Percentiles rank a stretch among this genome's conserved stretches.
phyloP scores from a whole-genome alignment of 345 rosid species.

The Mercurialis annua region DNA sequence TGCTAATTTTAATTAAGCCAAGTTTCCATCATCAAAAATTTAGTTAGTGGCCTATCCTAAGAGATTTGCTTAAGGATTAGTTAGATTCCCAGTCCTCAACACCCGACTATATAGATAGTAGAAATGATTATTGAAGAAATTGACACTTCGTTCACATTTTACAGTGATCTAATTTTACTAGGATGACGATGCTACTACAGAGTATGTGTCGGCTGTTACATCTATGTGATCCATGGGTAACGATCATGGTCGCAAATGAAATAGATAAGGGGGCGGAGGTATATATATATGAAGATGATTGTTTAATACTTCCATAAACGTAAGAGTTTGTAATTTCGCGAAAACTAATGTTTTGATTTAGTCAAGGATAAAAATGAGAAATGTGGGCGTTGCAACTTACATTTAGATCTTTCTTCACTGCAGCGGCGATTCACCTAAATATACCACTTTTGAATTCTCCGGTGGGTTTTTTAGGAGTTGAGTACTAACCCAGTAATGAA shows the following conservation, averaged over 20 bases:
- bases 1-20: neutral
- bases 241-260: neutral
- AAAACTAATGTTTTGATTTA: neutral
- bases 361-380: neutral
- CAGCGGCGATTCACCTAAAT: neutral
- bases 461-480: too few relatives aligned
- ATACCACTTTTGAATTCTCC: neutral
- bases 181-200: neutral
- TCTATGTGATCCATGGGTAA: neutral
- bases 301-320: neutral
- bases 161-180: neutral
- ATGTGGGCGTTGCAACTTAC: neutral
- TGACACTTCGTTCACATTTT: neutral
- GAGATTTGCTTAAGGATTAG: neutral
- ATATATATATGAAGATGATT: neutral
- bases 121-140: neutral
- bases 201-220: neutral
- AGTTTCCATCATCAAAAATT: neutral
- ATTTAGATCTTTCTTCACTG: neutral
- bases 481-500: neutral
- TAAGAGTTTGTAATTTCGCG: neutral
- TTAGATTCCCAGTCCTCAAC: neutral
- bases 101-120: neutral
- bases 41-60: neutral
- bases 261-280: neutral